These are phyloP conservation scores for Cenchrus fungigraminus DNA, from an alignment of 176 grass and related monocot genomes.

Conservation along the genomic window DNA sequence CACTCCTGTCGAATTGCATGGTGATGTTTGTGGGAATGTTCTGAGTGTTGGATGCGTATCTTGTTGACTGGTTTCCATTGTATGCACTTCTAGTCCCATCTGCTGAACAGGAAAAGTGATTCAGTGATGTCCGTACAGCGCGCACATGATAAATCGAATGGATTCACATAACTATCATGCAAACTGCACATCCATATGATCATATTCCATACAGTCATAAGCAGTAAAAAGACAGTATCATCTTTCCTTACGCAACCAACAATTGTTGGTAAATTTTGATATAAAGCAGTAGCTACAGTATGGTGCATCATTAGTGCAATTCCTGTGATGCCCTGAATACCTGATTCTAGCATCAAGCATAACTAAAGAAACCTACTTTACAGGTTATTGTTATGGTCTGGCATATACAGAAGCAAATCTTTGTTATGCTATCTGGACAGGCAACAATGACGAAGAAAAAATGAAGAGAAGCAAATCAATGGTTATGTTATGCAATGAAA, in stretches of 20 bases:
- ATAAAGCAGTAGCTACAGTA: conserved; percentile 1
- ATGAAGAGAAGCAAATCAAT: conserved; percentile 19
- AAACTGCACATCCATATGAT: not conserved
- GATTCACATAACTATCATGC: conserved; percentile 6
- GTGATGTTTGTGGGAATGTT: conserved; percentile 27
- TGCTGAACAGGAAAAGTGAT: conserved; percentile 48
- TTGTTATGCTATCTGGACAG: conserved; percentile 6
- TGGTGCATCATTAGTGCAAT: not conserved
- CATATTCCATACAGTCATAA: conserved; percentile 25
- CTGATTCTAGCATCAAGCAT: not conserved
- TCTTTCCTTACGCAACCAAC: conserved; percentile 10
- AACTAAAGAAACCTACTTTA: not conserved
- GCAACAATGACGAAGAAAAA: not conserved
- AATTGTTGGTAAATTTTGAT: not conserved
- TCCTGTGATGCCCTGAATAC: not conserved
- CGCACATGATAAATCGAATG: not conserved
- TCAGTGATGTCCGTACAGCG: conserved; percentile 22
- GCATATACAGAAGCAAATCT: not conserved
- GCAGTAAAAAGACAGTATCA: not conserved
- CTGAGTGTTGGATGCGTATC: conserved; percentile 48
- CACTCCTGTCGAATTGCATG: conserved; percentile 50
- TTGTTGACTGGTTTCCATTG: conserved; percentile 53
- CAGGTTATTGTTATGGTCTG: not conserved
- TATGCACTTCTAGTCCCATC: conserved; percentile 49
- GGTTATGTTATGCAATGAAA: not conserved